These are phyloP conservation scores for Laburnicola sp. DNA, from an alignment of 2,329 filamentous ascomycete species.

Conservation along the genomic window DNA sequence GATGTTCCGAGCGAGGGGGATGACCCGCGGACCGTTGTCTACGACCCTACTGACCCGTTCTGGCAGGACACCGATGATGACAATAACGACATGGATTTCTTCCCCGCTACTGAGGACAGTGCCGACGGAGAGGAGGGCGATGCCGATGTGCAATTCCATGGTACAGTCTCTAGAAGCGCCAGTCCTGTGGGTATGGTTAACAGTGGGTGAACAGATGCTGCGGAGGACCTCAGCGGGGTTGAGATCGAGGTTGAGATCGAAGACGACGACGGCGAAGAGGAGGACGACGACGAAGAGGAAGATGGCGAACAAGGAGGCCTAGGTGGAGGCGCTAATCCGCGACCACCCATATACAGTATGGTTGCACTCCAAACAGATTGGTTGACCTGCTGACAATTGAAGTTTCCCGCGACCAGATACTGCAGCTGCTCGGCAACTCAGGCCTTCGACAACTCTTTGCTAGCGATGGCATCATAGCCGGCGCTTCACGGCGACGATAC, in stretches of 20 bases:
- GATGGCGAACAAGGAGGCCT: conserved; percentile 41
- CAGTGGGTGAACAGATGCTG: conserved; percentile 39
- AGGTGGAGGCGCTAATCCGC: conserved; percentile 18
- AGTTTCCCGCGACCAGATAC: conserved; percentile 56
- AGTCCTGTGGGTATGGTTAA: neutral
- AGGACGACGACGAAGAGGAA: conserved; percentile 36
- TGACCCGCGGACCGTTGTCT: conserved; percentile 30
- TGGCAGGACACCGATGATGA: conserved; percentile 43
- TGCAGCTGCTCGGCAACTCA: conserved; percentile 58
- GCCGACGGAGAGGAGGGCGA: conserved; percentile 47
- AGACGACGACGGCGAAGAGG: conserved; percentile 46
- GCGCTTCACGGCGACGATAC: conserved; percentile 11
- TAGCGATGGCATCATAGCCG: conserved; percentile 34
- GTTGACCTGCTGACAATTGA: conserved; percentile 17
- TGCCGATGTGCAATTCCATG: conserved; percentile 42
- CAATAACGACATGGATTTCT: conserved; percentile 58
- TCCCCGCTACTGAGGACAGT: conserved; percentile 48
- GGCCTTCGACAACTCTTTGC: conserved; percentile 58
- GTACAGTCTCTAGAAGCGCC: conserved; percentile 17
- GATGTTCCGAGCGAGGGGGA: conserved; percentile 31
- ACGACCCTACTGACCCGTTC: conserved; percentile 40
- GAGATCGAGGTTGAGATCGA: conserved; percentile 49
- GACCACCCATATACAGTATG: conserved; percentile 21
- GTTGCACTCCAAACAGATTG: conserved; percentile 3
- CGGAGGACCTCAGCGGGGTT: conserved; percentile 48